Conservation (phyloP, 768 basidiomycete species). For the Kwoniella newhampshirensis region DNA sequence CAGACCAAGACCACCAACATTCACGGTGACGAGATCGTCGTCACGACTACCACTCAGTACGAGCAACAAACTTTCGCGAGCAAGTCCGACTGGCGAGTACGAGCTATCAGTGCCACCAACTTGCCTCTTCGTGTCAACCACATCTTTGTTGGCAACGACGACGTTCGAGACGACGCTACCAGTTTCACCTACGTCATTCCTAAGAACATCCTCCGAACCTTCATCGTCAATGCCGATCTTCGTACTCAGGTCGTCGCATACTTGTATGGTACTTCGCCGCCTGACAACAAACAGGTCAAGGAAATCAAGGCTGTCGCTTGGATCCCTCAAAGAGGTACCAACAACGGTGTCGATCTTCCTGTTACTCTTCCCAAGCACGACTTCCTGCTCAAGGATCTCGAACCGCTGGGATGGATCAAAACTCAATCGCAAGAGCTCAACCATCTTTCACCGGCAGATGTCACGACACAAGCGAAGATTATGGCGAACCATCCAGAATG, state of each 20-base stretch:
- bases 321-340: constrained; percentile 95
- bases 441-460: constrained; percentile 88
- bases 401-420: constrained; percentile 94
- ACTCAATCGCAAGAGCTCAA: constrained; percentile 85
- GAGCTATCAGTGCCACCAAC: constrained; percentile 96
- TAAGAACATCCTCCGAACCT: constrained; percentile 92
- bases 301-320: constrained; percentile 95
- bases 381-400: constrained; percentile 89
- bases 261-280: constrained; percentile 86
- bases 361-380: constrained; percentile 88
- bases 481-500: constrained; percentile 97
- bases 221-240: constrained; percentile 88
- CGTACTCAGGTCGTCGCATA: constrained; percentile 94
- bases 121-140: constrained; percentile 93
- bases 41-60: constrained; percentile 94
- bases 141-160: constrained; percentile 98
- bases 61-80: constrained; percentile 98
- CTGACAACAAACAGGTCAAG: constrained; percentile 97
- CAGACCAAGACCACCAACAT: constrained; percentile 98
- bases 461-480: constrained; percentile 89
- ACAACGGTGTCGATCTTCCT: constrained; percentile 90
- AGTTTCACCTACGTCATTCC: constrained; percentile 94
- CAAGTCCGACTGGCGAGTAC: constrained; percentile 99
- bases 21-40: constrained; percentile 93
- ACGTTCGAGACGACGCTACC: constrained; percentile 95